phyloP scores from a whole-genome alignment of 2,329 filamentous ascomycete species.

The Exserohilum turcica region DNA sequence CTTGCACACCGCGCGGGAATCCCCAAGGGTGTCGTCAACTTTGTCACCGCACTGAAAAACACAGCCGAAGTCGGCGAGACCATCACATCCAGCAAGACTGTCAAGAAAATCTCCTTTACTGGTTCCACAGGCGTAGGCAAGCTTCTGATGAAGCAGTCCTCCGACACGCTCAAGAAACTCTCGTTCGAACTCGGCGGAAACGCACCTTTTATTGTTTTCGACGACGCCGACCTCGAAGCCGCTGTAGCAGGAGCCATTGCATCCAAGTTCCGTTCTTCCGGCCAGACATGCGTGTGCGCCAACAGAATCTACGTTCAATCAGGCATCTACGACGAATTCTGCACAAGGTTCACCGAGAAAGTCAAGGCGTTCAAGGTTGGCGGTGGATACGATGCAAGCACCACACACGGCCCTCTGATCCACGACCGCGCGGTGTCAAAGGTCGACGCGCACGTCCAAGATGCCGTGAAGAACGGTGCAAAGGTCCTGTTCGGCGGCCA shows the following conservation, averaged over 20 bases:
- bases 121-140: slow-evolving; percentile 71
- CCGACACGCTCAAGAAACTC: slow-evolving; percentile 80
- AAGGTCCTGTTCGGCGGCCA: slow-evolving; percentile 61
- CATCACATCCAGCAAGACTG: slow-evolving; percentile 74
- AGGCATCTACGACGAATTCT: slow-evolving; percentile 78
- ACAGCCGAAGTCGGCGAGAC: slow-evolving; percentile 77
- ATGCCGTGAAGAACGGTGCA: slow-evolving; percentile 41
- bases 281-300: slow-evolving; percentile 85
- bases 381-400: slow-evolving; percentile 69
- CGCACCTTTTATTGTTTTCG: slow-evolving; percentile 94
- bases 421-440: slow-evolving; percentile 71
- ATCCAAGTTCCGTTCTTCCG: slow-evolving; percentile 91
- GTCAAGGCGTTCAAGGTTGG: slow-evolving; percentile 78
- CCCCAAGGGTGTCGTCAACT: slow-evolving; percentile 87
- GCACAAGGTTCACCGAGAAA: slow-evolving; percentile 69
- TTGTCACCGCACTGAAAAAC: slow-evolving; percentile 80
- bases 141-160: slow-evolving; percentile 88
- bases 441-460: slow-evolving; percentile 45
- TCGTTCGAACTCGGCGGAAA: slow-evolving; percentile 95
- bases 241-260: slow-evolving; percentile 83
- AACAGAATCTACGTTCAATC: slow-evolving; percentile 82
- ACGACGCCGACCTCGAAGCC: slow-evolving; percentile 85
- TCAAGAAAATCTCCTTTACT: slow-evolving; percentile 94
- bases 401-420: slow-evolving; percentile 83
- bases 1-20: slow-evolving; percentile 85